Evolutionary conservation across 2,329 filamentous ascomycete genomes (phyloP), one percentile per base, ranked within the genome.

Genomic region (Trichoderma koningii): DNA sequence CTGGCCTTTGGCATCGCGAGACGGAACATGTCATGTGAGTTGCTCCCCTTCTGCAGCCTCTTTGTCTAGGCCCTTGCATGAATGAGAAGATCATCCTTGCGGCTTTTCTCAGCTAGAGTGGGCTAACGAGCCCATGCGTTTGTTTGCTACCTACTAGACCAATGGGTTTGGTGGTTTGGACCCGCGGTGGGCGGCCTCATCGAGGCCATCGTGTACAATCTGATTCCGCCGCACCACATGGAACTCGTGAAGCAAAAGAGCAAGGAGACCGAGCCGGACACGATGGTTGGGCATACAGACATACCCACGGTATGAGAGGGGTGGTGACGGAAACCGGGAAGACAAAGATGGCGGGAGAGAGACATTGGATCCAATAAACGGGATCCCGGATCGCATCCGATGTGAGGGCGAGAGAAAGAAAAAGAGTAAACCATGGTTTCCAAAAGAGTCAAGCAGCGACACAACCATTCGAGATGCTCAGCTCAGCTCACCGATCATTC

Each of bases 1-100:
- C 77, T 84, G 66, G 80, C 76, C 0, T 76, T 76, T 14, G 79
- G 78, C 41, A 76, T 81, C 28, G 78, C 74, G 1, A 77, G 71
- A 41, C 67, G 66, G 5, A 63, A 71, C 42, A 63, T 71, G 65
- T 61, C 67, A n/a, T 68, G 67, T 71, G 67, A 34, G 67, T 66
- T 21, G 42, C 17, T 5, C 15, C 3, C 34, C 5, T 38, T 14
- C 12, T 38, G 34, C 14, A 14, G 12, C 10, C 34, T 38, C 12
- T 38, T 38, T 12, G 34, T 14, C 34, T 38, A 38, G 34, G 34
- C 4, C 14, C 3, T 38, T 38, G 34, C 34, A 3, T 38, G 34
- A 12, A 38, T 14, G 34, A 1, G 34, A 3, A 38, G 4, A 14
- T 38, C 6, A 30, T 14, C 3, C 34, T 5, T 38, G 34, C 34